Percentiles rank a stretch among this genome's conserved stretches.
These are phyloP conservation scores for Pleurotus sapidus DNA, from an alignment of 768 basidiomycete species.

Conservation along the genomic window DNA sequence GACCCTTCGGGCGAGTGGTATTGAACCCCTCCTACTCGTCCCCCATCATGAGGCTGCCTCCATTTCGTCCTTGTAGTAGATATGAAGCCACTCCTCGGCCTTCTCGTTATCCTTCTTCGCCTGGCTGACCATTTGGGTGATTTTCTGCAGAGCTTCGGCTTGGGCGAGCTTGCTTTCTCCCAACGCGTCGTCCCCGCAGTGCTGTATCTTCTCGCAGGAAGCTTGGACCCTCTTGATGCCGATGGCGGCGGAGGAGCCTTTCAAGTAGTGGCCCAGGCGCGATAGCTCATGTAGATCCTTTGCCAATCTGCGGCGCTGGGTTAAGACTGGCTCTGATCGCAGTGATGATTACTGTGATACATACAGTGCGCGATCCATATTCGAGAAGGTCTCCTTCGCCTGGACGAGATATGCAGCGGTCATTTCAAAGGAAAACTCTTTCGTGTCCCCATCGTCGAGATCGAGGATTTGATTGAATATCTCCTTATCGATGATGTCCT, in stretches of 20 bases:
- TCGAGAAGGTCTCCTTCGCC: conserved; percentile 67
- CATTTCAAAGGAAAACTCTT: conserved; percentile 79
- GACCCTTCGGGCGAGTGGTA: background rate
- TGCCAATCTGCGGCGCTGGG: conserved; percentile 34
- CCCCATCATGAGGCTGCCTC: conserved; percentile 8
- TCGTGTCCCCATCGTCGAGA: conserved; percentile 80
- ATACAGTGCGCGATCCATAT: conserved; percentile 81
- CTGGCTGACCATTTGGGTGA: conserved; percentile 50
- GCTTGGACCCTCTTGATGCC: conserved; percentile 80
- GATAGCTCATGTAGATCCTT: conserved; percentile 69
- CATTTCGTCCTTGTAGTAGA: conserved; percentile 1
- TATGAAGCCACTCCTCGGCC: conserved; percentile 62
- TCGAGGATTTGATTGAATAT: conserved; percentile 87
- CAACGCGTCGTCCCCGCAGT: conserved; percentile 75
- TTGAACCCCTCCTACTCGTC: background rate
- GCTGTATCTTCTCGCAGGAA: conserved; percentile 89
- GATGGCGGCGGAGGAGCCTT: conserved; percentile 94
- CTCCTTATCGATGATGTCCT: conserved; percentile 61
- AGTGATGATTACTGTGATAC: conserved; percentile 25
- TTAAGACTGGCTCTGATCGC: background rate
- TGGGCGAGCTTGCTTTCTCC: conserved; percentile 34
- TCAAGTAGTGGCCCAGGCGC: conserved; percentile 88
- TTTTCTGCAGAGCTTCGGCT: conserved; percentile 54
- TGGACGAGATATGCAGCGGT: conserved; percentile 80
- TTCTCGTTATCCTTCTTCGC: conserved; percentile 67